Percentiles rank a stretch among this genome's conserved stretches.
Evolutionary conservation across 2,329 filamentous ascomycete genomes (phyloP).

Genomic region (Fusarium setosum): DNA sequence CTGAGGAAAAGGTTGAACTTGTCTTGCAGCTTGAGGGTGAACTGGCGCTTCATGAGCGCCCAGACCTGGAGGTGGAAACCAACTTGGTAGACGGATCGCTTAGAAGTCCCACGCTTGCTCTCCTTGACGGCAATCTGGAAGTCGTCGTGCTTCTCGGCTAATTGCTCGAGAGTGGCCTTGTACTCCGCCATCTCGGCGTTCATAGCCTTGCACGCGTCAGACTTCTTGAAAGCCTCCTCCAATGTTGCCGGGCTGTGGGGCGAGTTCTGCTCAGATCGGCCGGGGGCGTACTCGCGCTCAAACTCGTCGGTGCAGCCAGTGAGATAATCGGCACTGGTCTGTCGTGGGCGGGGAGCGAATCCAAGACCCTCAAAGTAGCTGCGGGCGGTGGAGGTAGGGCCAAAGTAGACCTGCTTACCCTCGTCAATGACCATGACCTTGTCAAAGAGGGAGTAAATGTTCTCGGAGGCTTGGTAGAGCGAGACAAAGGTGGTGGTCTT

Average conservation of each 20-base stretch:
- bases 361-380: conserved; percentile 82
- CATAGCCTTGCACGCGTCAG: conserved; percentile 66
- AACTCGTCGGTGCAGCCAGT: conserved; percentile 88
- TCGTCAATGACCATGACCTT: conserved; percentile 86
- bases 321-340: conserved; percentile 85
- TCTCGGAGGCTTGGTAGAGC: conserved; percentile 87
- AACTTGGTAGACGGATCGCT: conserved; percentile 83
- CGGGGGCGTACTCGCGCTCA: conserved; percentile 80
- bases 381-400: conserved; percentile 73
- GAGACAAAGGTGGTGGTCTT: conserved; percentile 87
- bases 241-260: conserved; percentile 77
- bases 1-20: conserved; percentile 80
- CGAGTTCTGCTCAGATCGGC: conserved; percentile 72
- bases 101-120: conserved; percentile 80
- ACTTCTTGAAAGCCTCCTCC: conserved; percentile 76
- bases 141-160: conserved; percentile 77
- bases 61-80: conserved; percentile 86
- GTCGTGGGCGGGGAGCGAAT: conserved; percentile 78
- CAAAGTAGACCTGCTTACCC: conserved; percentile 81
- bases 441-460: conserved; percentile 83
- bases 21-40: conserved; percentile 87
- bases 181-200: conserved; percentile 77
- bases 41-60: conserved; percentile 86
- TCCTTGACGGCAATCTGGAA: conserved; percentile 81
- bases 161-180: conserved; percentile 69